A percentile compares a stretch with the other conserved stretches of the same genome.
These are phyloP conservation scores for Endocalyx cinctus DNA, from an alignment of 2,329 filamentous ascomycete species.

Conservation along the genomic window DNA sequence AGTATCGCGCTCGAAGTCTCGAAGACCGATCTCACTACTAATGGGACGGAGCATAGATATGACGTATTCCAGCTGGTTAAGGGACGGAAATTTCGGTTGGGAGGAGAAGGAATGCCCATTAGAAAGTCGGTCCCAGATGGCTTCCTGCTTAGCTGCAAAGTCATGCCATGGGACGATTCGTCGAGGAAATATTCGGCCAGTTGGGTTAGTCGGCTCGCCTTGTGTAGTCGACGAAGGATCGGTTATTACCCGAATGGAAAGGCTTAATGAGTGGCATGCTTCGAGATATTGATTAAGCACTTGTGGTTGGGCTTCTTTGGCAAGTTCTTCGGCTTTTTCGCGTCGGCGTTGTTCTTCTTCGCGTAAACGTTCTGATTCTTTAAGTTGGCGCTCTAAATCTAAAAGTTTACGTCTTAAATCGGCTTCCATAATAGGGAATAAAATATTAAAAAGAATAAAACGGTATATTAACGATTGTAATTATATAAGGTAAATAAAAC, in stretches of 20 bases:
- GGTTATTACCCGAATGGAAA: constrained; percentile 26
- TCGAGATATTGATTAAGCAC: constrained; percentile 26
- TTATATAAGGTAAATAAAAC: no score
- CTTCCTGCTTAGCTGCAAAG: constrained; percentile 24
- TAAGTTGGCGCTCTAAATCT: neutral
- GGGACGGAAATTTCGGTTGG: constrained; percentile 25
- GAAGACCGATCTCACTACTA: constrained; percentile 30
- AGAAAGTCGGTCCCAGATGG: constrained; percentile 26
- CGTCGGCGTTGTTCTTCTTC: constrained; percentile 20
- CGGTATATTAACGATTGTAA: no score
- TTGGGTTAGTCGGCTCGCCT: neutral
- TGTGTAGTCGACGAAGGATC: constrained; percentile 9
- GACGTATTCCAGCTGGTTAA: constrained; percentile 29
- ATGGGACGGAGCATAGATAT: constrained; percentile 25
- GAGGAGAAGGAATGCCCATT: constrained; percentile 20
- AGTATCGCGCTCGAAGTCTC: constrained; percentile 27
- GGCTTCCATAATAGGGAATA: no score
- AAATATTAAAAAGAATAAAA: no score
- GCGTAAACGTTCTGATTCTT: constrained; percentile 1
- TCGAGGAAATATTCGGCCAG: neutral
- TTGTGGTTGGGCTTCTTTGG: constrained; percentile 8
- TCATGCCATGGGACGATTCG: constrained; percentile 21
- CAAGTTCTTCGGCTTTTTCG: constrained; percentile 13
- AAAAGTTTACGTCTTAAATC: no score
- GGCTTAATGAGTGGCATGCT: constrained; percentile 25